Evolutionary conservation across 768 basidiomycete species (phyloP), one percentile per base, ranked within the genome.

Genomic region (Lactarius evosmus): DNA sequence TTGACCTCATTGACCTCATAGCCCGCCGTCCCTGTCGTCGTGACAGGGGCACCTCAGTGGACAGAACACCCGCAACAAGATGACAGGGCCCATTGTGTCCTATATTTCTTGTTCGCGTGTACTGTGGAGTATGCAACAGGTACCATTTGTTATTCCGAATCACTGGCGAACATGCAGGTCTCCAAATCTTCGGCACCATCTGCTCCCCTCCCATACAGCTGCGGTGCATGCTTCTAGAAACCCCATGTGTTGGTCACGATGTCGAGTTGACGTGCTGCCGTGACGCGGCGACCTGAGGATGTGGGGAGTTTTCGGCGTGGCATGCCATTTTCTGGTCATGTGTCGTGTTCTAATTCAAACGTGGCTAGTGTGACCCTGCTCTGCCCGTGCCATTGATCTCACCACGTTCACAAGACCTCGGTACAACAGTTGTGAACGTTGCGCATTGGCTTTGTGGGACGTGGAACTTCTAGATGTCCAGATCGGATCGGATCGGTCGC

Each of bases 391-490:
- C 34, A 53, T 36, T 55, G n/a, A 59, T 38, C 16, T 25, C 32
- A 32, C 58, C 19, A 22, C 41, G 12, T 27, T 55, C 52, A 36
- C 33, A 53, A n/a, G 56, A 22, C 29, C 46, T 27, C 7, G 4
- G 22, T 44, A 22, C 33, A 30, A 29, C 44, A 40, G 49, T 30
- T 41, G 33, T 58, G 57, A 58, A 17, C 30, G 7, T 34, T 56
- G 54, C 34, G 11, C 46, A 33, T 41, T 36, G 19, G 19, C 19
- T n/a, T n/a, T 52, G 46, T 60, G 50, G 50, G 30, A 25, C 16
- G 46, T 60, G 50, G 50, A 40, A 25, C 16, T 58, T 63, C 62
- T 63, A 62, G 62, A 54, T 30, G 52, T 49, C 32, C 19, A 44
- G 62, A 63, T 58, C 36, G 22, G 27, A 6, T 52, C 52, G 16